Evolutionary conservation across 805 yeast genomes (phyloP), one percentile per base, ranked within the genome.

Genomic region (Naumovozyma dairenensis): DNA sequence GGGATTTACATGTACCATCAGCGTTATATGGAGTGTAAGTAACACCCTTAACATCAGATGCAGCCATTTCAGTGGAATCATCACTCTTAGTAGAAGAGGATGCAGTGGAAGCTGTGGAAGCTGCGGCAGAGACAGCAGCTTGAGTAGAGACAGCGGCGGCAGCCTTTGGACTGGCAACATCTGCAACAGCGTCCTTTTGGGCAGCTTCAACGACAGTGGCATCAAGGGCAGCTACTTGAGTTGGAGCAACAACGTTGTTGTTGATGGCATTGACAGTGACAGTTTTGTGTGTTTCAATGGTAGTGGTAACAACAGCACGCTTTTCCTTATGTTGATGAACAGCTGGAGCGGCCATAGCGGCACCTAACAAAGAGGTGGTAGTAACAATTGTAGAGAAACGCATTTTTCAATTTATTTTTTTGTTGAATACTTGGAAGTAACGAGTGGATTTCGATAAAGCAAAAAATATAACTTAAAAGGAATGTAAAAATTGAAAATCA

Each of bases 11-110:
- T 19, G 62, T 62, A 60, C 87, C 89, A 40, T 67, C 57, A 39
- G 69, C 56, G 40, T 75, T 65, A 73, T 82, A 82, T 49, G 94
- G 94, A 34, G 89, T 74, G 71, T 82, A 82, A 39, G 86, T 74
- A 51, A 82, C 66, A 71, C 92, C 94, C 59, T 69, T 74, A 42
- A 77, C 67, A 43, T 71, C 68, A 21, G 66, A 65, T 54, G 51
- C 62, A 45, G 39, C 53, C 13, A 22, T 28, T 19, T 58, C 39
- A 17, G 55, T 39, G 4, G 61, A 32, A 31, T 59, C 34, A 39
- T 59, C 41, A 30, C 62, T 40, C 27, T 66, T 39, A 30, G 61
- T 35, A 12, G 61, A 32, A 16, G 51, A 34, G 13, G 66, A 39
- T n/a, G 62, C 33, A 16, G 63, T 43, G 16, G 64, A 43, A 21